Conservation (phyloP, 2,329 filamentous ascomycete species). For the Neonectria neomacrospora region DNA sequence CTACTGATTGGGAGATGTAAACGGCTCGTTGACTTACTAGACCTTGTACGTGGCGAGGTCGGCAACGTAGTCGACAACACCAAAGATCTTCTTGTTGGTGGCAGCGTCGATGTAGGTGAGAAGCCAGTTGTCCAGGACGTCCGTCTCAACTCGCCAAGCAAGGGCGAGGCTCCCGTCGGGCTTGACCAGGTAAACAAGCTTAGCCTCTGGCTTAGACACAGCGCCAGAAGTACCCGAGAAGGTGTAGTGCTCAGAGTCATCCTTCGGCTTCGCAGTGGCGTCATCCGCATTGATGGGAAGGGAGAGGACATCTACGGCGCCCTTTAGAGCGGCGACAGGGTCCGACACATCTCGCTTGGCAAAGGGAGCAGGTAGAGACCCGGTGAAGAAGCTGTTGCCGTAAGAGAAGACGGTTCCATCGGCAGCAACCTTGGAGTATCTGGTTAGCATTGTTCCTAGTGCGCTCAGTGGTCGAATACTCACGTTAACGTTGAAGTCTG, state of each 20-base stretch:
- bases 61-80: constrained; percentile 67
- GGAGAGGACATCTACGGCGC: constrained; percentile 49
- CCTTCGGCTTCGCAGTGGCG: constrained; percentile 43
- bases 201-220: constrained; percentile 63
- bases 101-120: constrained; percentile 66
- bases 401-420: constrained; percentile 68
- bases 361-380: constrained; percentile 54
- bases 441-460: not conserved
- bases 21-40: constrained; percentile 47
- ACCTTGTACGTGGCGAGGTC: constrained; percentile 65
- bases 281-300: constrained; percentile 46
- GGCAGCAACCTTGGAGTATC: constrained; percentile 51
- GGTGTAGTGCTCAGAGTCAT: constrained; percentile 46
- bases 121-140: constrained; percentile 67
- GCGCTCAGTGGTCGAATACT: constrained; percentile 38
- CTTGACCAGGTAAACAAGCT: constrained; percentile 65
- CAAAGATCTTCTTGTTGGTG: constrained; percentile 59
- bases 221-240: constrained; percentile 62
- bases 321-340: constrained; percentile 57
- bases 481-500: constrained; percentile 70
- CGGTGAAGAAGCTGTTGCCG: constrained; percentile 61
- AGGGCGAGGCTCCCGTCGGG: constrained; percentile 59
- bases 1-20: too few species aligned
- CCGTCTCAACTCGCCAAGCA: constrained; percentile 69
- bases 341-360: constrained; percentile 55